These are phyloP conservation scores for Vachellia collinsii DNA, from an alignment of 306 rosid species.

Conservation along the genomic window DNA sequence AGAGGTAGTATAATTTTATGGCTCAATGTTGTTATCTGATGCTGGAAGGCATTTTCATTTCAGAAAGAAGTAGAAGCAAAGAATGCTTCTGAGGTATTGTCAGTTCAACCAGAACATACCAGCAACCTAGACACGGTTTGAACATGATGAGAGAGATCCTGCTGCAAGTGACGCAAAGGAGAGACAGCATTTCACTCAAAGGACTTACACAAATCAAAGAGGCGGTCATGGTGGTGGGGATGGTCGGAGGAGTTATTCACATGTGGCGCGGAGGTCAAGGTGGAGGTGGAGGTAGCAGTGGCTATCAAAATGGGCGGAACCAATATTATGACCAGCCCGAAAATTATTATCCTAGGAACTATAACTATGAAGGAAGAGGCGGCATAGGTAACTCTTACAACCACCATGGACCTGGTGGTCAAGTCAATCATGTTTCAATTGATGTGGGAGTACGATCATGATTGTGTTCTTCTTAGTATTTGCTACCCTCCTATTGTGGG, in stretches of 20 bases:
- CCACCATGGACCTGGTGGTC: slow-evolving; percentile 56
- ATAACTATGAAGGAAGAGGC: slow-evolving; percentile 71
- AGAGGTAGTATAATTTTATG: neutral
- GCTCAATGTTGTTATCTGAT: slow-evolving; percentile 12
- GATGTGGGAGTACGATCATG: slow-evolving; percentile 74
- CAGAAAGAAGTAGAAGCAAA: slow-evolving; percentile 72
- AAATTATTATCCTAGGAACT: slow-evolving; percentile 69
- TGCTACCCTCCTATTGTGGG: slow-evolving; percentile 41
- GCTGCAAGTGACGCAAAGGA: slow-evolving; percentile 68
- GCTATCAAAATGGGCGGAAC: slow-evolving; percentile 77
- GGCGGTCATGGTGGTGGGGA: slow-evolving; percentile 75
- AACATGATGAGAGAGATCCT: slow-evolving; percentile 52
- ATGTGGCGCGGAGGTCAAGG: slow-evolving; percentile 81
- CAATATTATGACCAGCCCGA: slow-evolving; percentile 87
- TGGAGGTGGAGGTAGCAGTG: slow-evolving; percentile 54
- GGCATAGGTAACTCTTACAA: slow-evolving; percentile 63
- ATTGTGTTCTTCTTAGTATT: slow-evolving; percentile 47
- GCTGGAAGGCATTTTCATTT: slow-evolving; percentile 27
- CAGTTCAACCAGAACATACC: slow-evolving; percentile 55
- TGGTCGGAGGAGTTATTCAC: slow-evolving; percentile 77
- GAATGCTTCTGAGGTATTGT: slow-evolving; percentile 47
- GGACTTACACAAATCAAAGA: slow-evolving; percentile 74
- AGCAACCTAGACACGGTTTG: slow-evolving; percentile 50
- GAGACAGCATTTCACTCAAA: slow-evolving; percentile 59
- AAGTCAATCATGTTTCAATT: slow-evolving; percentile 56